These are phyloP conservation scores for Aureobasidium sp. DNA, from an alignment of 2,329 filamentous ascomycete genomes.

Conservation along the genomic window DNA sequence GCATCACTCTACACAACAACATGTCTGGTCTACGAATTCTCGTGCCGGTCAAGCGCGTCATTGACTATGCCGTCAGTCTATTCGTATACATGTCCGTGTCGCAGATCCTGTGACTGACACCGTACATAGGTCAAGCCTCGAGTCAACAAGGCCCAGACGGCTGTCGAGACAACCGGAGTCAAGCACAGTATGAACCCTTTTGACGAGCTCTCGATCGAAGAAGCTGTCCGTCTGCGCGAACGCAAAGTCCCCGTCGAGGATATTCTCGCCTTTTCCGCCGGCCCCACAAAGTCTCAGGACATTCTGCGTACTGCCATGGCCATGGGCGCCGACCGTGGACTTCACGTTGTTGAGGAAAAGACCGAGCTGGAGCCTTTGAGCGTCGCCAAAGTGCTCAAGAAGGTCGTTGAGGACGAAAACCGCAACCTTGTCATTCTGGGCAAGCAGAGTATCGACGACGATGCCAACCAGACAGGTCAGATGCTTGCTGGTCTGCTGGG, in stretches of 20 bases:
- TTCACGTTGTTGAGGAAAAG: constrained; percentile 67
- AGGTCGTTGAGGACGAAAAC: constrained; percentile 74
- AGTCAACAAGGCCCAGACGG: constrained; percentile 68
- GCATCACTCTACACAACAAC: neutral
- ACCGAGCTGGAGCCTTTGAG: constrained; percentile 77
- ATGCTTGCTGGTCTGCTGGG: constrained; percentile 91
- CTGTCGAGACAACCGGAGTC: constrained; percentile 83
- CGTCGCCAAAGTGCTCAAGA: constrained; percentile 82
- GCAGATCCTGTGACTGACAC: constrained; percentile 1
- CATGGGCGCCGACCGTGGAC: constrained; percentile 89
- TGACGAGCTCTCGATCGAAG: constrained; percentile 96
- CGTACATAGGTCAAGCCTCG: constrained; percentile 56
- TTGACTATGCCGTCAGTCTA: constrained; percentile 49
- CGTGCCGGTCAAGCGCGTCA: constrained; percentile 51
- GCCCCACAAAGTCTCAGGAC: constrained; percentile 80
- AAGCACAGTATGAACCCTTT: constrained; percentile 99
- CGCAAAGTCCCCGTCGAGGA: constrained; percentile 68
- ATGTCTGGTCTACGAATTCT: constrained; percentile 42
- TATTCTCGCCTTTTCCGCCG: constrained; percentile 83
- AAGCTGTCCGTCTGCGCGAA: constrained; percentile 90
- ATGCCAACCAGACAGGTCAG: constrained; percentile 91
- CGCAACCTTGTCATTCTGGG: constrained; percentile 89
- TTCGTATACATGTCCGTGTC: neutral
- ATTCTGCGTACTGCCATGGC: constrained; percentile 94
- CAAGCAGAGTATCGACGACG: constrained; percentile 98